These are phyloP conservation scores for Penicillium antarcticum DNA, from an alignment of 495 filamentous ascomycete species.

Conservation along the genomic window DNA sequence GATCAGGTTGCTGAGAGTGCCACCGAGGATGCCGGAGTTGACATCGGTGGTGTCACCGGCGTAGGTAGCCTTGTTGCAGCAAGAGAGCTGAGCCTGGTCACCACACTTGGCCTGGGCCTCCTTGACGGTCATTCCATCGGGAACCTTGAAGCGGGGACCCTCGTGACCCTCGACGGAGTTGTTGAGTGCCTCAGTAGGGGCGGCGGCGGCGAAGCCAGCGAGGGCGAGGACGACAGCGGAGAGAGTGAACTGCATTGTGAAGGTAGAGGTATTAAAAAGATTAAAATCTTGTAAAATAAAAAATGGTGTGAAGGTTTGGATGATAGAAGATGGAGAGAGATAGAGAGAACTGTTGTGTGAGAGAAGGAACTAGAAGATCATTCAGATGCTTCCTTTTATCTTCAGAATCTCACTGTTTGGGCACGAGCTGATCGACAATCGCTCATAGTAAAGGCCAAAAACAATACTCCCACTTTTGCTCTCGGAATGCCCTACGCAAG, in stretches of 20 bases:
- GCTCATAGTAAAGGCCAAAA: constrained; percentile 8
- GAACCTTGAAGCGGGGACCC: constrained; percentile 30
- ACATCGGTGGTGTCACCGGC: constrained; percentile 41
- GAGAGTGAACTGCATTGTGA: constrained; percentile 29
- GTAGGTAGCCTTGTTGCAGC: constrained; percentile 46
- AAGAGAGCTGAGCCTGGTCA: constrained; percentile 46
- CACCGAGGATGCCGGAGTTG: constrained; percentile 24
- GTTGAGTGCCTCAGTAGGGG: constrained; percentile 9
- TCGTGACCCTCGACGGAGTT: constrained; percentile 14
- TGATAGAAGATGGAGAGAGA: constrained; percentile 9
- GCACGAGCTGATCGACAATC: background rate
- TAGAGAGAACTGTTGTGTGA: constrained; percentile 12
- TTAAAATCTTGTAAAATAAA: constrained; percentile 21
- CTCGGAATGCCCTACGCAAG: constrained; percentile 22
- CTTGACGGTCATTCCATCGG: constrained; percentile 42
- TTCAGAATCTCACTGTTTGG: constrained; percentile 9
- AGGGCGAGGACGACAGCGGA: constrained; percentile 20
- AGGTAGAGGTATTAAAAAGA: constrained; percentile 20
- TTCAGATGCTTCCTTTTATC: constrained; percentile 19
- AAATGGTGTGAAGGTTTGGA: constrained; percentile 4
- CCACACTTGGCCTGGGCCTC: constrained; percentile 49
- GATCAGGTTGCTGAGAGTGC: constrained; percentile 29
- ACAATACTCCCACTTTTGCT: constrained; percentile 15
- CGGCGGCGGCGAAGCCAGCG: constrained; percentile 18
- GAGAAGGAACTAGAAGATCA: background rate